These are phyloP conservation scores for Sarocladium strictum DNA, from an alignment of 2,329 filamentous ascomycete species.

Conservation along the genomic window DNA sequence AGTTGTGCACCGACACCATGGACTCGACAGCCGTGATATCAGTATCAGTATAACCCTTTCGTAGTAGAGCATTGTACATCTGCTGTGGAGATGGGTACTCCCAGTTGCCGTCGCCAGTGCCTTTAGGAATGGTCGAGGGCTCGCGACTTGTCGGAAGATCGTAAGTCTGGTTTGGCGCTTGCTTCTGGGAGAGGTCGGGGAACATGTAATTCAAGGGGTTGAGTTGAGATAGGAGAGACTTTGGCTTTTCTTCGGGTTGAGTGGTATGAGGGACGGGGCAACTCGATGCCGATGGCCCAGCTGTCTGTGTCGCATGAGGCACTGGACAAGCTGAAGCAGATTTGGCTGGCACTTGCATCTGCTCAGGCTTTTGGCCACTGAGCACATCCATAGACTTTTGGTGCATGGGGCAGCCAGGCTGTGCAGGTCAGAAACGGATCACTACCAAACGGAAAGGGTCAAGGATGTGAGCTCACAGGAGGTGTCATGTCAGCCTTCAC, in stretches of 20 bases:
- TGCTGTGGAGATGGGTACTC: slow-evolving; percentile 98
- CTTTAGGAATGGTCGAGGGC: slow-evolving; percentile 84
- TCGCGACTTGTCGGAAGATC: slow-evolving; percentile 76
- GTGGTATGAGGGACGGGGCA: slow-evolving; percentile 41
- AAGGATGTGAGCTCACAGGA: slow-evolving; percentile 22
- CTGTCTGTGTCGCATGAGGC: slow-evolving; percentile 18
- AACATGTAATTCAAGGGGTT: slow-evolving; percentile 95
- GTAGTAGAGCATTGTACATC: slow-evolving; percentile 97
- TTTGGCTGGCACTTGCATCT: not conserved
- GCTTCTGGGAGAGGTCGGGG: slow-evolving; percentile 72
- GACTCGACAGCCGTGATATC: slow-evolving; percentile 88
- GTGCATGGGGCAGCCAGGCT: slow-evolving; percentile 55
- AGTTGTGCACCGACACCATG: slow-evolving; percentile 98
- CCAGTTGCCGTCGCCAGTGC: slow-evolving; percentile 75
- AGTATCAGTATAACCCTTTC: slow-evolving; percentile 94
- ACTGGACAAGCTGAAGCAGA: slow-evolving; percentile 23
- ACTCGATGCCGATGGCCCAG: slow-evolving; percentile 26
- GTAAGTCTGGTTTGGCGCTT: slow-evolving; percentile 64
- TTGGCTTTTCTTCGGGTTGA: slow-evolving; percentile 26
- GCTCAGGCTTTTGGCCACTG: not conserved
- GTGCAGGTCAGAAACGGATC: slow-evolving; percentile 9
- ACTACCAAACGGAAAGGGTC: not conserved
- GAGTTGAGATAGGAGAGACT: slow-evolving; percentile 48
- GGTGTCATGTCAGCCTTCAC: slow-evolving; percentile 22
- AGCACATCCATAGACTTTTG: slow-evolving; percentile 45